Conservation (phyloP, 306 rosid species). For the Arachis stenosperma region DNA sequence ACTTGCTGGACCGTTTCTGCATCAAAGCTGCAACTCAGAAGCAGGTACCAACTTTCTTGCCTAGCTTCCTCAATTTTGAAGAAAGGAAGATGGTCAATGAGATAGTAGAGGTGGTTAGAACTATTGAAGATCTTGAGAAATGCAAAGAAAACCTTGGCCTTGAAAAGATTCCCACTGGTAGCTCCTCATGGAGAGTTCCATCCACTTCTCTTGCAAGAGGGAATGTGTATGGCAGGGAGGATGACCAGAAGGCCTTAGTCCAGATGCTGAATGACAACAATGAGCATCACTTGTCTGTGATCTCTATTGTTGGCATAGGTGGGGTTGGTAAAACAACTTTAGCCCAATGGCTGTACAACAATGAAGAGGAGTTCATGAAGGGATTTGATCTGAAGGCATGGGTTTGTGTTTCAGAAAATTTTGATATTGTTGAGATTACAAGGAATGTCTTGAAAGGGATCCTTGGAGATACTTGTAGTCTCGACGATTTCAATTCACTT, state of each 20-base stretch:
- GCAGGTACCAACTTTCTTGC: too few species aligned
- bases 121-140: background rate
- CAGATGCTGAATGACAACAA: background rate
- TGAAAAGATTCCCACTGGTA: background rate
- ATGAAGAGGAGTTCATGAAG: background rate
- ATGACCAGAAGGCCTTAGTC: background rate
- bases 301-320: constrained; percentile 12
- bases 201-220: background rate
- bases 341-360: constrained; percentile 4
- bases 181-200: background rate
- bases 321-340: constrained; percentile 16
- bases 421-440: background rate
- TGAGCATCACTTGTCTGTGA: background rate
- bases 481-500: background rate
- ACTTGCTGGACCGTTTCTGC: too few species aligned
- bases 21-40: too few species aligned
- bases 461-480: background rate
- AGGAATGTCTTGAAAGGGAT: background rate
- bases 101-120: background rate
- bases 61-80: background rate
- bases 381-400: background rate
- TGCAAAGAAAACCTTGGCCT: background rate
- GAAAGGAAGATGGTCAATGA: background rate
- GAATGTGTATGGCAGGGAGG: background rate
- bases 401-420: background rate